A percentile compares a stretch with the other conserved stretches of the same genome.
Conservation (phyloP, 192 early-diverging fungal genomes). For the Dissophora globulifera region DNA sequence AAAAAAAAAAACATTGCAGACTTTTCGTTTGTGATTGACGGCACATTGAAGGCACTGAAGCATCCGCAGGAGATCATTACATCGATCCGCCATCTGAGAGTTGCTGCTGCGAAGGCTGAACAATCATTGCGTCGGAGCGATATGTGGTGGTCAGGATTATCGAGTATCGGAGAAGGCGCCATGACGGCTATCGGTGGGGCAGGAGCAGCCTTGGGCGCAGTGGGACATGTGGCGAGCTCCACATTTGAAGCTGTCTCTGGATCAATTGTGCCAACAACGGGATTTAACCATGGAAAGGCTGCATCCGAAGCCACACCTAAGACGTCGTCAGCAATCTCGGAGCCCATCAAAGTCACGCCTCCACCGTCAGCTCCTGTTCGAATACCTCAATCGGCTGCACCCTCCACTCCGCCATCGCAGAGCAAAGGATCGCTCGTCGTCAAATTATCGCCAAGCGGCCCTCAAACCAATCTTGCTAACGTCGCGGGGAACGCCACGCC, state of each 20-base stretch:
- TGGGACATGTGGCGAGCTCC: constrained; percentile 23
- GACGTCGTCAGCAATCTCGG: background rate
- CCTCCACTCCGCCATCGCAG: background rate
- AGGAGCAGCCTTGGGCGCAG: constrained; percentile 32
- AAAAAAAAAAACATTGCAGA: too few species aligned
- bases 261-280: background rate
- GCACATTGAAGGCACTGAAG: constrained; percentile 33
- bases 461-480: background rate
- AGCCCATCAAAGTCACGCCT: background rate
- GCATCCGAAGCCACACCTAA: constrained; percentile 9
- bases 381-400: background rate
- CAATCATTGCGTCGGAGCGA: constrained; percentile 39
- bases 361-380: background rate
- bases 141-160: constrained; percentile 37
- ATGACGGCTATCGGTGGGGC: constrained; percentile 35
- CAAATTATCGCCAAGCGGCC: background rate
- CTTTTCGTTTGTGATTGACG: constrained; percentile 52
- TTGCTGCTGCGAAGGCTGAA: constrained; percentile 10
- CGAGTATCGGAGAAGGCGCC: constrained; percentile 35
- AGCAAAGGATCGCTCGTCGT: background rate
- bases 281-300: constrained; percentile 4
- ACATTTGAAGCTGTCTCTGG: constrained; percentile 36
- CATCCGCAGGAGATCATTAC: constrained; percentile 39
- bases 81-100: constrained; percentile 33
- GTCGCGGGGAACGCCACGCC: background rate